Base-by-base conservation (phyloP, 768 basidiomycete species). In the Tricholomella constricta region DNA sequence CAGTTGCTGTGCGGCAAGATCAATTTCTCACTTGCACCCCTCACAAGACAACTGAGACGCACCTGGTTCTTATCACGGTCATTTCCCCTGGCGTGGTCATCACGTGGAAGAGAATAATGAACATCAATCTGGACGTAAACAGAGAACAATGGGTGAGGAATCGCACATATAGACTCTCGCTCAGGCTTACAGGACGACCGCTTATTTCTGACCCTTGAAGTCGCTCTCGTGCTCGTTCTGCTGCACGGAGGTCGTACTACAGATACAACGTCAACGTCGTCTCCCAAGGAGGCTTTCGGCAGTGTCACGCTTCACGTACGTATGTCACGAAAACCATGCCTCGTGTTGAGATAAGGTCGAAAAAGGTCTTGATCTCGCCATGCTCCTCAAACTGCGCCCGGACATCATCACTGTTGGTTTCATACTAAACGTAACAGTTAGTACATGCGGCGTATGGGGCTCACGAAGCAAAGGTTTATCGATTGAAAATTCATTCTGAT, bases 321-420 rank as follows among this genome's bases (percentile, higher is more conserved):
- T 92, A 99, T 43, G 96, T 99, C 40, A 98, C 89, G 69, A 99
- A 99, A 12, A 98, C 89, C 91, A 99, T 97, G n/a, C 97, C 97
- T 55, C 97, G 81, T 10, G 90, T 95, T 44, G 85, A 82, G 57
- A 98, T 91, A 17, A 98, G 77, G 71, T 99, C 97, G 70, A 98
- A 98, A 69, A 95, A 98, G 1, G 91, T 94, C 73, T 94, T 94
- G 75, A 98, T 92, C 64, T 94, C 92, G 58, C 97, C 97, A 65
- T 93, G 91, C 54, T 89, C 88, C 73, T 93, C 92, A 71, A 98
- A 99, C 48, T 84, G 82, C 38, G 77, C 80, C 55, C 90, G 87
- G 7, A 99, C 86, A 65, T 89, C 87, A 4, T 86, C 85, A 66
- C 91, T 92, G 60, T 85, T 84, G 31, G 91, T 92, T 78, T 94